Evolutionary conservation across 169 alveolate genomes (phyloP).

Genomic region (Plasmodium reichenowi): DNA sequence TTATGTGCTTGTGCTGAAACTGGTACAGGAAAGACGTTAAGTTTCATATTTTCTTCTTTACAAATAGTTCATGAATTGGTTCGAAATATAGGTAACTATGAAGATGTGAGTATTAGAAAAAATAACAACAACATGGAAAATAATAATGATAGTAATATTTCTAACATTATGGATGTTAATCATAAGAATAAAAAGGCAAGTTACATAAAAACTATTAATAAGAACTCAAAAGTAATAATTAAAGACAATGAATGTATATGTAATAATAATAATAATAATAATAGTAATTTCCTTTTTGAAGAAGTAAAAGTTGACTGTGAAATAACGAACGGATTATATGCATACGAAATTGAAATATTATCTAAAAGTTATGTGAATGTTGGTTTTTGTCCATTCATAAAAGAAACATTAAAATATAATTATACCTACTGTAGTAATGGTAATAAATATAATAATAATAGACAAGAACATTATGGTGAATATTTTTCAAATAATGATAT

Average conservation of each 20-base stretch:
- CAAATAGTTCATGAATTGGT: slow-evolving; percentile 68
- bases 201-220: slow-evolving; percentile 10
- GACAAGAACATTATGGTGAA: slow-evolving; percentile 55
- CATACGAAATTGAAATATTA: slow-evolving; percentile 51
- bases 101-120: not conserved
- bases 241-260: slow-evolving; percentile 47
- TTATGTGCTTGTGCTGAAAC: slow-evolving; percentile 77
- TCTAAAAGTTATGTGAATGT: slow-evolving; percentile 41
- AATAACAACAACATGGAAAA: not conserved
- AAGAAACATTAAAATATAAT: slow-evolving; percentile 61
- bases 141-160: not conserved
- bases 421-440: slow-evolving; percentile 75
- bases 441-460: slow-evolving; percentile 41
- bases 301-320: slow-evolving; percentile 67
- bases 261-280: not conserved
- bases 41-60: slow-evolving; percentile 65
- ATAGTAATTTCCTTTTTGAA: slow-evolving; percentile 9
- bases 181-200: not conserved
- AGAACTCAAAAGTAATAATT: slow-evolving; percentile 21
- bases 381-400: slow-evolving; percentile 65
- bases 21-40: slow-evolving; percentile 72
- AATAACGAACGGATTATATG: slow-evolving; percentile 53
- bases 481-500: slow-evolving; percentile 24
- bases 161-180: not conserved
- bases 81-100: slow-evolving; percentile 64